Evolutionary conservation across 2,329 filamentous ascomycete species (phyloP), one percentile per base, ranked within the genome.

Genomic region (Diplodia sapinea): DNA sequence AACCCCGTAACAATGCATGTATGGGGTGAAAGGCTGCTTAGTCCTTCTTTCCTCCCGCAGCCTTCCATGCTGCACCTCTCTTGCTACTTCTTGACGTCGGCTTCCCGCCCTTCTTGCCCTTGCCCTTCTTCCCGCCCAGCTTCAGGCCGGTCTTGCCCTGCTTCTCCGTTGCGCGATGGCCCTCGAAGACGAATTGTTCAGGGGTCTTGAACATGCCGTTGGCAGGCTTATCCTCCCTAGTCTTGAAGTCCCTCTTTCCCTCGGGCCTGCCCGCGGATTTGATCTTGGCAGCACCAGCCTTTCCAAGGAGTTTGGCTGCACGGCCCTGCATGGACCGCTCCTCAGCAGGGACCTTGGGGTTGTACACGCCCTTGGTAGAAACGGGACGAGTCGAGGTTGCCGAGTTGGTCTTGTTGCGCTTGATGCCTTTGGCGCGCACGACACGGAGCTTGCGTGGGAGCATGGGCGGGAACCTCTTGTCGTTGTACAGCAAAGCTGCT

Each of bases 381-480:
- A 43, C 75, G 81, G 70, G 61, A 68, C 71, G 61, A 47, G 65
- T 62, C 70, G 70, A 73, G 12, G 70, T 49, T 11, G 68, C 65
- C n/a, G 68, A 57, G 49, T 65, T 69, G 17, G 62, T 70, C 69
- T 77, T 76, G 69, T 82, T 80, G 40, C 75, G 76, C 72, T 81
- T 81, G 65, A 80, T 73, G 38, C 91, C 91, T 79, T 93, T 94
- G 75, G 95, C 95, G 69, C 95, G 89, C 57, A 88, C 90, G 56
- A 99, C 94, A 65, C 95, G 91, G 40, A 99, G 84, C 71, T 89
- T 87, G 55, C 95, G 89, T 11, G 94, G 94, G n/a, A 98, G 88
- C 87, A 97, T 89, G 20, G 94, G 94, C 17, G 94, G 93, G 75
- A 94, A 98, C 74, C 92, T 95, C 83, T 98, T 96, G 70, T 89